These are phyloP conservation scores for Suhomyces xylopsoci DNA, from an alignment of 805 yeast genomes.

Conservation along the genomic window DNA sequence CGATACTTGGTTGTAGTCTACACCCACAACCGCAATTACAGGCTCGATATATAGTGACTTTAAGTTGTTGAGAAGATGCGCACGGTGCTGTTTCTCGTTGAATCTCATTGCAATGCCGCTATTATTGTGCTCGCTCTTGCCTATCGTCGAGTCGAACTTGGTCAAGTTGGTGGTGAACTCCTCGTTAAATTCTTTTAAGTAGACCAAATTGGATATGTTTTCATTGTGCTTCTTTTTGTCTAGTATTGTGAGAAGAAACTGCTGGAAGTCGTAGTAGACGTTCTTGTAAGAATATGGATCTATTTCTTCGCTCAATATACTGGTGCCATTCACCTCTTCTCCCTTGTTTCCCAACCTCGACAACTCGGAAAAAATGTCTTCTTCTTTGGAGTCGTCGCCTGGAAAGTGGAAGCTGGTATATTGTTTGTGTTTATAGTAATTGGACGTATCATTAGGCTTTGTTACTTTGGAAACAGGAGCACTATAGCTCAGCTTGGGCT, in stretches of 20 bases:
- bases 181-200: conserved; percentile 15
- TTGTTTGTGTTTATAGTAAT: conserved; percentile 1
- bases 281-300: conserved; percentile 21
- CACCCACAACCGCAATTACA: conserved; percentile 32
- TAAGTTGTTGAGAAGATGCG: conserved; percentile 31
- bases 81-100: conserved; percentile 35
- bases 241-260: conserved; percentile 13
- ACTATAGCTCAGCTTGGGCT: conserved; percentile 5
- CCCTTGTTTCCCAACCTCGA: conserved; percentile 13
- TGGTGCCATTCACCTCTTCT: conserved; percentile 4
- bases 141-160: conserved; percentile 14
- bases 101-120: conserved; percentile 13
- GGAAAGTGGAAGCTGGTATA: neutral
- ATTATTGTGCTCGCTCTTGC: conserved; percentile 16
- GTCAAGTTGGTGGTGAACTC: conserved; percentile 16
- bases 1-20: conserved; percentile 26
- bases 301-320: neutral
- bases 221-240: conserved; percentile 6
- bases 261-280: conserved; percentile 22
- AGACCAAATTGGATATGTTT: conserved; percentile 10
- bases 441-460: conserved; percentile 1
- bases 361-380: conserved; percentile 10
- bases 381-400: conserved; percentile 6
- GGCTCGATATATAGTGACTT: conserved; percentile 38
- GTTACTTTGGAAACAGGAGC: neutral